Conservation (phyloP, 1,284 basidiomycete genomes). For the Cryptococcus hybrid region DNA sequence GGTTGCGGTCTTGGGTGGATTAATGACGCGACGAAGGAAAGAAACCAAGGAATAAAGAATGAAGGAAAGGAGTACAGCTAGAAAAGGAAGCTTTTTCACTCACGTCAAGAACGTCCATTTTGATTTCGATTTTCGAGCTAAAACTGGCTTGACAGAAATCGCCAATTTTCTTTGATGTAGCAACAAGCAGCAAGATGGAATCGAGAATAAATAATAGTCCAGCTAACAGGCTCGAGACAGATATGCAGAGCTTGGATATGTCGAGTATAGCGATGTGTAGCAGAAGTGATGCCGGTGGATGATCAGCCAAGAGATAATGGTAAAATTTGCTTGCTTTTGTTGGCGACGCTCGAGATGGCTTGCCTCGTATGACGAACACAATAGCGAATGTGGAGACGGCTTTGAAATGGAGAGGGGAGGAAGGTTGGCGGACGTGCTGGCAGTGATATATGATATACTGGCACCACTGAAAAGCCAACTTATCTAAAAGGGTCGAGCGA, state of each 20-base stretch:
- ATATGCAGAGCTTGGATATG: neutral
- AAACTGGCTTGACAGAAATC: too few species aligned
- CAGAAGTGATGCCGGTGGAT: neutral
- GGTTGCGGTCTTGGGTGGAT: neutral
- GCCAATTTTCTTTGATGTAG: neutral
- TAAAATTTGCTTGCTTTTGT: neutral
- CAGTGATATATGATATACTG: too few species aligned
- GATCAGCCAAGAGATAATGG: neutral
- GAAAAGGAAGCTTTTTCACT: conserved; percentile 11
- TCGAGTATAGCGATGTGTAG: neutral
- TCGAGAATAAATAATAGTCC: neutral
- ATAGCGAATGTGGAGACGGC: neutral
- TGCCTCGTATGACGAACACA: too few species aligned
- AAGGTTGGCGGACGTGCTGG: too few species aligned
- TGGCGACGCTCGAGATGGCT: too few species aligned
- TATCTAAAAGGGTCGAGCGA: neutral
- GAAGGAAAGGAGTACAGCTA: conserved; percentile 2
- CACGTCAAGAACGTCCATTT: conserved; percentile 36
- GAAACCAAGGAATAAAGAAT: conserved; percentile 1
- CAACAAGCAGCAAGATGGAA: neutral
- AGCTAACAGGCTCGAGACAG: too few species aligned
- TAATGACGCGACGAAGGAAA: neutral
- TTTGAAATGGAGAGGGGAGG: neutral
- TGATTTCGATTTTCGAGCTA: too few species aligned
- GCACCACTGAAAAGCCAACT: too few species aligned